Evolutionary conservation across 306 rosid genomes (phyloP).

Genomic region (Comarum palustre): DNA sequence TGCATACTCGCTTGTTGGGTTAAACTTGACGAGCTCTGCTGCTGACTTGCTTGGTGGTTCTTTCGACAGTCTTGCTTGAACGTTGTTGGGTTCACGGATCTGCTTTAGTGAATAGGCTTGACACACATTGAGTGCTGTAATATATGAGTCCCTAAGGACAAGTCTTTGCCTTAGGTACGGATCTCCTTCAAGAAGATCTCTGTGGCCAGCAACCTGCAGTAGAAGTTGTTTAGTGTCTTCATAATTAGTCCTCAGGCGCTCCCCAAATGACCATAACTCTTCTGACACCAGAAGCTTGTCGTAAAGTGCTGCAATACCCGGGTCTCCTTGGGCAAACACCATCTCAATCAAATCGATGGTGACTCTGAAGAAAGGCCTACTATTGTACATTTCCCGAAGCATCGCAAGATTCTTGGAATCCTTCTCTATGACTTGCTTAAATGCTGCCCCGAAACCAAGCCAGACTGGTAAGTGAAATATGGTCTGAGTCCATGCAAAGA

Average conservation of each 20-base stretch:
- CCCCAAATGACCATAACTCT: slow-evolving; percentile 70
- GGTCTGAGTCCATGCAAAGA: slow-evolving; percentile 98
- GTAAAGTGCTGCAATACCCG: slow-evolving; percentile 75
- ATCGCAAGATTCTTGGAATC: slow-evolving; percentile 74
- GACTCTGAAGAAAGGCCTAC: slow-evolving; percentile 99
- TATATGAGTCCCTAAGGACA: slow-evolving; percentile 82
- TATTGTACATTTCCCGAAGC: slow-evolving; percentile 81
- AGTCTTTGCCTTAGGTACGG: slow-evolving; percentile 91
- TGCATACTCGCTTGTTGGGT: slow-evolving; percentile 85
- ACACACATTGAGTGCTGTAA: slow-evolving; percentile 79
- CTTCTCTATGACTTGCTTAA: slow-evolving; percentile 67
- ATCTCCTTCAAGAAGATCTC: slow-evolving; percentile 84
- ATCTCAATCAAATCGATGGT: slow-evolving; percentile 88
- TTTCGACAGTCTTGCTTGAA: slow-evolving; percentile 71
- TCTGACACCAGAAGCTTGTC: slow-evolving; percentile 82
- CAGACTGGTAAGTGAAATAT: slow-evolving; percentile 96
- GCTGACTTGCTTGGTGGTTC: slow-evolving; percentile 84
- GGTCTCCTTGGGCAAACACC: slow-evolving; percentile 99
- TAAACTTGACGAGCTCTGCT: slow-evolving; percentile 88
- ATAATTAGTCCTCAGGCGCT: slow-evolving; percentile 52
- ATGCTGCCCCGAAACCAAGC: slow-evolving; percentile 97
- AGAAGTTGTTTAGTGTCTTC: slow-evolving; percentile 75
- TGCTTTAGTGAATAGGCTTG: slow-evolving; percentile 91
- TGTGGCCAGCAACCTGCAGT: slow-evolving; percentile 94
- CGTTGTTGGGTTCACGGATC: slow-evolving; percentile 78